Percentiles rank a stretch among this genome's conserved stretches.
These are phyloP conservation scores for Rhododendron molle DNA, from an alignment of 148 eudicot genomes.

Conservation along the genomic window DNA sequence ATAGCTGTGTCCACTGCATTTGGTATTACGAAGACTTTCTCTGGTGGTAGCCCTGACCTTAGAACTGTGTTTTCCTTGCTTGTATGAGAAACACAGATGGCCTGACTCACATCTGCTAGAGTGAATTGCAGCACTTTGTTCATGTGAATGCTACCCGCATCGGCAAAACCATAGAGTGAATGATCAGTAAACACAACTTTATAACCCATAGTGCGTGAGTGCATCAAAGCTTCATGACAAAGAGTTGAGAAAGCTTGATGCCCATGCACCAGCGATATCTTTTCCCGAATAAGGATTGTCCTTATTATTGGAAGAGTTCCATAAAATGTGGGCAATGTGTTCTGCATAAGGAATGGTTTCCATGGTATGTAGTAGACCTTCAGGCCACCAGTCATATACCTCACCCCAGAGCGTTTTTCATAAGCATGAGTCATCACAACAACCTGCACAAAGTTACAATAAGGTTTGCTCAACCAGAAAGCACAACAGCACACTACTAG, in stretches of 20 bases:
- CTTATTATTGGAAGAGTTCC: slow-evolving; percentile 89
- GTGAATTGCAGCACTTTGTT: slow-evolving; percentile 94
- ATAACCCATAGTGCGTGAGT: slow-evolving; percentile 96
- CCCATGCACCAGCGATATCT: slow-evolving; percentile 87
- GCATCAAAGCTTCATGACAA: slow-evolving; percentile 97
- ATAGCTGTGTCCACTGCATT: slow-evolving; percentile 98
- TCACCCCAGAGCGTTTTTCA: slow-evolving; percentile 83
- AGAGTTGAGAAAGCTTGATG: slow-evolving; percentile 99
- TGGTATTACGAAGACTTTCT: slow-evolving; percentile 87
- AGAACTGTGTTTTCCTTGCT: slow-evolving; percentile 96
- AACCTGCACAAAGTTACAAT: slow-evolving; percentile 40
- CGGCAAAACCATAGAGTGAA: slow-evolving; percentile 97
- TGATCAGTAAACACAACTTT: slow-evolving; percentile 96
- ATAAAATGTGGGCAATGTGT: slow-evolving; percentile 79
- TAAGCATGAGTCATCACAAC: slow-evolving; percentile 98
- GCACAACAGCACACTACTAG: neutral
- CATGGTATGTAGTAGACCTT: slow-evolving; percentile 93
- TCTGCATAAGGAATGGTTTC: slow-evolving; percentile 94
- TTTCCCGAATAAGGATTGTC: slow-evolving; percentile 79
- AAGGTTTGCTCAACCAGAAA: slow-evolving; percentile 7
- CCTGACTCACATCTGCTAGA: slow-evolving; percentile 85
- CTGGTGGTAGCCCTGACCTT: slow-evolving; percentile 84
- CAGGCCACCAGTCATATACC: slow-evolving; percentile 89
- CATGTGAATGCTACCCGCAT: slow-evolving; percentile 95
- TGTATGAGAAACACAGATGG: slow-evolving; percentile 97